These are phyloP conservation scores for Eucalyptus leucophloia DNA, from an alignment of 345 rosid species.

Conservation along the genomic window DNA sequence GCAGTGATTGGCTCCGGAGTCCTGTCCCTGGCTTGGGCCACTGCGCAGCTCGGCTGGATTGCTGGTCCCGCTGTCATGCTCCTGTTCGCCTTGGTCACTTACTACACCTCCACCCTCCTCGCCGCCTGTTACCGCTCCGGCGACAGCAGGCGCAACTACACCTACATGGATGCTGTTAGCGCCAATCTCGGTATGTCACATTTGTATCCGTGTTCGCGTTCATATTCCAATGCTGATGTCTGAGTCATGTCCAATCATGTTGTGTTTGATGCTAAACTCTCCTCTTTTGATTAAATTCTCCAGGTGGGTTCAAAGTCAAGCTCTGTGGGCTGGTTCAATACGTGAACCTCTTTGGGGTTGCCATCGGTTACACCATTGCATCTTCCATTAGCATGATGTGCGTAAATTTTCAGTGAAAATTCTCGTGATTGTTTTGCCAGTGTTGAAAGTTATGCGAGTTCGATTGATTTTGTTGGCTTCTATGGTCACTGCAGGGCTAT, in stretches of 20 bases:
- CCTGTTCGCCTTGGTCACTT: constrained; percentile 24
- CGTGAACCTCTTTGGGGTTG: constrained; percentile 57
- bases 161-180: constrained; percentile 49
- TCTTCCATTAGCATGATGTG: constrained; percentile 61
- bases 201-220: not conserved
- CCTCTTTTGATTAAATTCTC: not conserved
- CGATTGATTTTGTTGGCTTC: not conserved
- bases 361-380: constrained; percentile 73
- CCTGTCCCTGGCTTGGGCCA: constrained; percentile 34
- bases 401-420: not conserved
- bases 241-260: not conserved
- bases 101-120: constrained; percentile 36
- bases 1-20: constrained; percentile 44
- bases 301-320: constrained; percentile 54
- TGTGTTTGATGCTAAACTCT: not conserved
- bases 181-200: constrained; percentile 24
- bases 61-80: constrained; percentile 28
- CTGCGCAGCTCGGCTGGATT: constrained; percentile 41
- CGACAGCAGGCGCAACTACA: constrained; percentile 51
- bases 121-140: constrained; percentile 41
- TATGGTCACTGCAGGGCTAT: constrained; percentile 25
- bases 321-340: constrained; percentile 66
- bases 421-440: not conserved
- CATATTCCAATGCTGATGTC: not conserved
- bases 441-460: not conserved